Conservation (phyloP, 164 flowering plant genomes). For the Magnolia sinica region DNA sequence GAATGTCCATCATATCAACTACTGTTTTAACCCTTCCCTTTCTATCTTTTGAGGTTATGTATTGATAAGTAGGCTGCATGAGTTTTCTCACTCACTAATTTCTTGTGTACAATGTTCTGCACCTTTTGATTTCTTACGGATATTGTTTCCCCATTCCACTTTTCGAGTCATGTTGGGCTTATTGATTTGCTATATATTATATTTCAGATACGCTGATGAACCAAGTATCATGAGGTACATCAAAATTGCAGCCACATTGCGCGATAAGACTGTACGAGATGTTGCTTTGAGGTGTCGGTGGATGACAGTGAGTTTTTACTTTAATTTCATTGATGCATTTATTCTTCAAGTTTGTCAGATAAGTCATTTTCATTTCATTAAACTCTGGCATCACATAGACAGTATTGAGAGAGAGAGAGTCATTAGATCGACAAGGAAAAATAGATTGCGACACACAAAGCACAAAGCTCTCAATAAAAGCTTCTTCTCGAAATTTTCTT, state of each 20-base stretch:
- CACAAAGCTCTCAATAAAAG: no score
- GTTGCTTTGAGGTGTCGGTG: conserved; percentile 95
- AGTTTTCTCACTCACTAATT: neutral
- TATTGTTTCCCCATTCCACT: neutral
- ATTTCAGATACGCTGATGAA: conserved; percentile 60
- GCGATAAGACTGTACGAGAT: conserved; percentile 91
- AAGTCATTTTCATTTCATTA: neutral
- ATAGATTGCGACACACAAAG: no score
- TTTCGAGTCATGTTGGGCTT: neutral
- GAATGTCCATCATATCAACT: no score
- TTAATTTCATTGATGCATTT: neutral
- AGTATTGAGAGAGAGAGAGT: no score
- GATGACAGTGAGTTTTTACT: conserved; percentile 64
- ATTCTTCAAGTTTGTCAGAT: neutral
- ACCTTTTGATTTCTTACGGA: neutral
- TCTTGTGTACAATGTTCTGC: neutral
- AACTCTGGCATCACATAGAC: no score
- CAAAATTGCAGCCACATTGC: conserved; percentile 78
- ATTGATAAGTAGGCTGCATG: neutral
- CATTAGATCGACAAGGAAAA: no score
- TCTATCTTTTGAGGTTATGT: neutral
- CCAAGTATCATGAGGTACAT: conserved; percentile 77
- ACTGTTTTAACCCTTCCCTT: no score
- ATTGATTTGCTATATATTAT: conserved; percentile 9
- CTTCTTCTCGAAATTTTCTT: no score